Conservation (phyloP, 1,284 basidiomycete species). For the Tranzscheliella williamsii region DNA sequence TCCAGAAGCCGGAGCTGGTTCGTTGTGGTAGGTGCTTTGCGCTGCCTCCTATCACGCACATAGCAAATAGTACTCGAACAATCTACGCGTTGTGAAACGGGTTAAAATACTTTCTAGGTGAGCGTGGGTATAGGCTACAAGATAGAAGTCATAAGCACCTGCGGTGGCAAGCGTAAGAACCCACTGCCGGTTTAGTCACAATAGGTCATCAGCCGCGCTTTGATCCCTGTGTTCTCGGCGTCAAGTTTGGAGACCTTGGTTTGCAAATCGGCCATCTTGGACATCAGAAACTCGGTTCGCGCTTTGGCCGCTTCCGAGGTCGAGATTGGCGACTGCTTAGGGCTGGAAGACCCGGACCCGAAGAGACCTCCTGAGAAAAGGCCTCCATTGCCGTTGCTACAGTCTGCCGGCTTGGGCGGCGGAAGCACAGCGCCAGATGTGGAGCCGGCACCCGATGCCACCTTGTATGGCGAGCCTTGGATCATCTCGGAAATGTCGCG, state of each 20-base stretch:
- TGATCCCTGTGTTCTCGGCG: constrained; percentile 22
- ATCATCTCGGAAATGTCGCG: constrained; percentile 50
- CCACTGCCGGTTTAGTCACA: no score
- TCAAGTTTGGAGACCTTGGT: constrained; percentile 65
- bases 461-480: constrained; percentile 58
- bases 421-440: constrained; percentile 14
- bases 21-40: no score
- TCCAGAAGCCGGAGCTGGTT: no score
- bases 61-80: background rate
- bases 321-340: constrained; percentile 22
- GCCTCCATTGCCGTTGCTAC: background rate
- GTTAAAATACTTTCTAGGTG: no score
- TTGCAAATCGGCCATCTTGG: constrained; percentile 74
- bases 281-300: constrained; percentile 72
- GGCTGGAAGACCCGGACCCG: background rate
- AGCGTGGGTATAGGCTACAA: no score
- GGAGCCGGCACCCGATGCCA: constrained; percentile 39
- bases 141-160: no score
- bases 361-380: constrained; percentile 3
- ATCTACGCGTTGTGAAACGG: no score
- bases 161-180: no score
- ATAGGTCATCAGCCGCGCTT: constrained; percentile 19
- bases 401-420: background rate
- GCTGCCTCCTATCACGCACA: background rate
- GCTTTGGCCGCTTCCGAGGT: constrained; percentile 67